A percentile compares a stretch with the other conserved stretches of the same genome.
Conservation (phyloP, 495 filamentous ascomycete species). For the Neurospora sp. region DNA sequence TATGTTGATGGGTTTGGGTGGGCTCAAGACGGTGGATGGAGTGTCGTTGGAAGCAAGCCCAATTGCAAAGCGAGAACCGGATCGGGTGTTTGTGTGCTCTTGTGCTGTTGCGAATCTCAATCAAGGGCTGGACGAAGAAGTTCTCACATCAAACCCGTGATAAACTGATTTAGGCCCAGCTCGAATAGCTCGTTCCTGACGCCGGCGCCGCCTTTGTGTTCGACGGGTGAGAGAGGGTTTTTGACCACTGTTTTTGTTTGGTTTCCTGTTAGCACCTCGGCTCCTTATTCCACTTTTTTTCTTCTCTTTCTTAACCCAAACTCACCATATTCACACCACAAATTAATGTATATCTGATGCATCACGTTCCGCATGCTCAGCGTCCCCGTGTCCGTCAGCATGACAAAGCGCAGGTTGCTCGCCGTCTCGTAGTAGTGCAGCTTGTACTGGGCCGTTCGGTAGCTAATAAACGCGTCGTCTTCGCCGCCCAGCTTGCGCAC, state of each 20-base stretch:
- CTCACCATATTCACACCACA: slow-evolving; percentile 88
- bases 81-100: not conserved
- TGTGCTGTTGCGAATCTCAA: not conserved
- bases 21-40: not conserved
- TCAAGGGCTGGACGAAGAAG: not conserved
- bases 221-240: slow-evolving; percentile 80
- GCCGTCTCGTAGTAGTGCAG: slow-evolving; percentile 98
- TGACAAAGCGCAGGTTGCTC: slow-evolving; percentile 88
- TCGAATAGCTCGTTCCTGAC: slow-evolving; percentile 95
- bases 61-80: not conserved
- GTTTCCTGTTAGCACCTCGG: not conserved
- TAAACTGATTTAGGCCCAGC: slow-evolving; percentile 77
- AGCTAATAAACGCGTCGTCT: slow-evolving; percentile 87
- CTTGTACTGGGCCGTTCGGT: slow-evolving; percentile 88
- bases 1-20: too few relatives aligned
- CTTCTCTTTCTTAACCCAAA: too few relatives aligned
- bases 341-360: slow-evolving; percentile 97
- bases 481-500: slow-evolving; percentile 85
- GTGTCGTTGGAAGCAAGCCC: not conserved
- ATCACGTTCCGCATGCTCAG: slow-evolving; percentile 85
- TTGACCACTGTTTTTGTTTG: slow-evolving; percentile 60
- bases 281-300: not conserved
- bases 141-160: slow-evolving; percentile 43
- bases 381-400: slow-evolving; percentile 86
- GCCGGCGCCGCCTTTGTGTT: slow-evolving; percentile 79